Base-by-base conservation (phyloP, 2,329 filamentous ascomycete genomes). In the Ophiosphaerella herpotricha region DNA sequence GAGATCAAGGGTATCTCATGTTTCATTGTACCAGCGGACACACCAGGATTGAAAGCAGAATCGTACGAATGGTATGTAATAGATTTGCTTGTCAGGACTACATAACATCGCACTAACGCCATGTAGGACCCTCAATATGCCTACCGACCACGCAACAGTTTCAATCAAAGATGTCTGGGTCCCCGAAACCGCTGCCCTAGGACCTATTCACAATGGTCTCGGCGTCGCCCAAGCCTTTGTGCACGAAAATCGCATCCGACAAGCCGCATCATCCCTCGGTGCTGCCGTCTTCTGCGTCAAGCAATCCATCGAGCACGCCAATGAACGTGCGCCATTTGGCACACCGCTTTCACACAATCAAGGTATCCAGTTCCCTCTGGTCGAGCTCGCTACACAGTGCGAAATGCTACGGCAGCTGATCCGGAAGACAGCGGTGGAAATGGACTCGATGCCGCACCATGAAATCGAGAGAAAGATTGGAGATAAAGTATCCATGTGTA, bases 221-320 rank as follows among this genome's bases (percentile, higher is more conserved):
- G 77, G 80, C 18, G 81, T 87, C 41, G 84, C 84, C 1, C 84
- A 86, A 71, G 83, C 83, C 2, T 86, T 87, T 66, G 83, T 85
- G 2, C 82, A 86, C 67, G 84, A 87, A 62, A 86, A 86, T 67
- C 79, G 84, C 38, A 83, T 86, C 58, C 78, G 84, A n/a, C 83
- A 87, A 71, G 84, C 84, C 1, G 83, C 83, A 1, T 82, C 80
- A 7, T 83, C 80, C 1, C 79, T 83, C 35, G 82, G 84, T 37
- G 80, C 83, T 1, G 83, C 84, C 7, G 73, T 78, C 40, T 87
- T 81, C 71, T 87, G 84, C 67, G 76, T 86, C 44, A 78, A 83
- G 36, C 74, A 80, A 57, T 80, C 77, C 35, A 78, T 86, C 42
- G 74, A 77, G 54, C 83, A 86, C 64, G 83, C 84, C 5, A 78